Evolutionary conservation across 257 asterid genomes (phyloP).

Genomic region (Solanum lignicaule): DNA sequence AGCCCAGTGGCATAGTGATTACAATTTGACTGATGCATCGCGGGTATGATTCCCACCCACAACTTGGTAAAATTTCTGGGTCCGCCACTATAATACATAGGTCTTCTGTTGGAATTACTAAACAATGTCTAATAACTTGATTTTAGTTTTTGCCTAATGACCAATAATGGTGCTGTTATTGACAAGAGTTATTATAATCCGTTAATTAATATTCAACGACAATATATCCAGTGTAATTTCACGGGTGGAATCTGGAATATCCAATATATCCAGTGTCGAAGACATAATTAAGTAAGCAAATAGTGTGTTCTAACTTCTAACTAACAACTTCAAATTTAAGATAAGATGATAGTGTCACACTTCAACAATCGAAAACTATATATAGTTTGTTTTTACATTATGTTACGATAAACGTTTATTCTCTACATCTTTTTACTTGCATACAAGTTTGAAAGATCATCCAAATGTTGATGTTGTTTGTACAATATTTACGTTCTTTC

Average conservation of each 20-base stretch:
- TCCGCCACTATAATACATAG: too few relatives aligned
- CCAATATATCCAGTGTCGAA: neutral
- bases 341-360: neutral
- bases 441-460: neutral
- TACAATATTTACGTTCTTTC: neutral
- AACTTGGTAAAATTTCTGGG: too few relatives aligned
- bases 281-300: neutral
- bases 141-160: too few relatives aligned
- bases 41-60: too few relatives aligned
- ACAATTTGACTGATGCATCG: too few relatives aligned
- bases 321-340: neutral
- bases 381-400: neutral
- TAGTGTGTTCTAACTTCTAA: neutral
- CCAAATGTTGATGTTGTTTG: neutral
- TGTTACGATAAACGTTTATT: neutral
- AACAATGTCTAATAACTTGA: too few relatives aligned
- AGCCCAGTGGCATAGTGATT: too few relatives aligned
- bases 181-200: too few relatives aligned
- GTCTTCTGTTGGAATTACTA: too few relatives aligned
- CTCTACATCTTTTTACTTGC: too few relatives aligned
- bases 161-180: too few relatives aligned
- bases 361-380: neutral
- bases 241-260: neutral
- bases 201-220: too few relatives aligned
- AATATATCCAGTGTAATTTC: neutral